These are phyloP conservation scores for Paraurostyla sp. DNA, from an alignment of 73 alveolate species.

Conservation along the genomic window DNA sequence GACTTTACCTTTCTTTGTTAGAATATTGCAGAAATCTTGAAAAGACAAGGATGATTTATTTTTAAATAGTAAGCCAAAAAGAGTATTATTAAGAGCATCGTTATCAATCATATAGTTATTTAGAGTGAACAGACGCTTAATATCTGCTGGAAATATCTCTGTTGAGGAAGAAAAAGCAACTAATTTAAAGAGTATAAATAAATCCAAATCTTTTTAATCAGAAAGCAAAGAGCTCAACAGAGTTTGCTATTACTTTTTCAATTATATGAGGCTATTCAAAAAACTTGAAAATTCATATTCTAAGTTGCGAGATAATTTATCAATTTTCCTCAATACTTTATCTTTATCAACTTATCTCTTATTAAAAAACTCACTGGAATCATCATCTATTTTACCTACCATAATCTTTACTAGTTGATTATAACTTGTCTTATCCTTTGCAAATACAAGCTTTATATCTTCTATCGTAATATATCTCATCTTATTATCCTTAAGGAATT, in stretches of 20 bases:
- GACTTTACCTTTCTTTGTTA: background rate
- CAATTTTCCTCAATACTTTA: background rate
- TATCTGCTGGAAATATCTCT: background rate
- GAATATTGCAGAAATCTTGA: background rate
- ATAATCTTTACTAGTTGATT: background rate
- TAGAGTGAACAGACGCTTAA: background rate
- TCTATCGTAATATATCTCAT: background rate
- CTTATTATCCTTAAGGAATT: background rate
- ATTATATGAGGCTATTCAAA: background rate
- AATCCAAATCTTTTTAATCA: constrained; percentile 10
- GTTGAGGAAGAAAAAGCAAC: background rate
- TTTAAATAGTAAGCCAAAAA: background rate
- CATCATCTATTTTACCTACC: background rate
- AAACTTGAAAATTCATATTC: background rate
- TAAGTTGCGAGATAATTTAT: background rate
- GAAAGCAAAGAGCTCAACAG: background rate
- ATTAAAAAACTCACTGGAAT: background rate
- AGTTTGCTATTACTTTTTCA: background rate
- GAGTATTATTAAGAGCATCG: background rate
- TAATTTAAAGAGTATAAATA: background rate
- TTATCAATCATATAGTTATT: background rate
- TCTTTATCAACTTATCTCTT: background rate
- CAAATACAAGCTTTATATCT: background rate
- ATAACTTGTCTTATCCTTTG: constrained; percentile 2
- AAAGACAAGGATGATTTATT: background rate